These are phyloP conservation scores for Cytospora schulzeri DNA, from an alignment of 2,329 filamentous ascomycete species.

Conservation along the genomic window DNA sequence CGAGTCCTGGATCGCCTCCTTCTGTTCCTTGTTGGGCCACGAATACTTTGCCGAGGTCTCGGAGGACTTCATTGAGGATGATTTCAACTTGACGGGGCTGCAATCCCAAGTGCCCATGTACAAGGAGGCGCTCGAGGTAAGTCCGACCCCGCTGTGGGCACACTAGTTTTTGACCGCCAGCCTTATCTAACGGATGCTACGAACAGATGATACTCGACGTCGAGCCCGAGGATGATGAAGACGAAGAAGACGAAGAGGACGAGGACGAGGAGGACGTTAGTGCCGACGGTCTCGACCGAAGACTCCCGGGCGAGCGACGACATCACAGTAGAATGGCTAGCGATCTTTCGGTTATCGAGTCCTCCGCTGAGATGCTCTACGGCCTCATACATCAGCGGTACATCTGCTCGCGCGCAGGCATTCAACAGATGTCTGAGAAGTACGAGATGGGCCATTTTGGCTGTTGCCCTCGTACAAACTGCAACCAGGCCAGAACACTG, in stretches of 20 bases:
- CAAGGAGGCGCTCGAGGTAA: constrained; percentile 90
- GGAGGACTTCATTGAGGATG: constrained; percentile 99
- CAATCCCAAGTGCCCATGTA: constrained; percentile 98
- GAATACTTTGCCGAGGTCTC: constrained; percentile 99
- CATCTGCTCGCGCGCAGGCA: constrained; percentile 93
- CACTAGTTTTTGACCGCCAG: constrained; percentile 28
- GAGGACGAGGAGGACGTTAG: constrained; percentile 74
- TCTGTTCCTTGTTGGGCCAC: constrained; percentile 92
- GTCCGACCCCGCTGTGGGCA: background rate
- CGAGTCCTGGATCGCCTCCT: constrained; percentile 98
- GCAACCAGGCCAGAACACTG: constrained; percentile 84
- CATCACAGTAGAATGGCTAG: constrained; percentile 84
- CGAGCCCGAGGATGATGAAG: constrained; percentile 92
- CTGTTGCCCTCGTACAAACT: constrained; percentile 90
- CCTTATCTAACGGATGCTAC: constrained; percentile 7
- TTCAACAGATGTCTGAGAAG: constrained; percentile 99
- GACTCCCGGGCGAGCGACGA: constrained; percentile 65
- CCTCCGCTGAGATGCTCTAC: constrained; percentile 96
- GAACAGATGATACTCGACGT: constrained; percentile 92
- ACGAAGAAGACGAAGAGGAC: constrained; percentile 79
- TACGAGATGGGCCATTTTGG: constrained; percentile 97
- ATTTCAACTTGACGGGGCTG: constrained; percentile 96
- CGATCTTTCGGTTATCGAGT: constrained; percentile 94
- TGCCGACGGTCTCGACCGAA: constrained; percentile 61
- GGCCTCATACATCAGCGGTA: constrained; percentile 98